Percentiles rank a stretch among this genome's conserved stretches.
These are phyloP conservation scores for Ogataea nitratoaversa DNA, from an alignment of 805 yeast genomes.

Conservation along the genomic window DNA sequence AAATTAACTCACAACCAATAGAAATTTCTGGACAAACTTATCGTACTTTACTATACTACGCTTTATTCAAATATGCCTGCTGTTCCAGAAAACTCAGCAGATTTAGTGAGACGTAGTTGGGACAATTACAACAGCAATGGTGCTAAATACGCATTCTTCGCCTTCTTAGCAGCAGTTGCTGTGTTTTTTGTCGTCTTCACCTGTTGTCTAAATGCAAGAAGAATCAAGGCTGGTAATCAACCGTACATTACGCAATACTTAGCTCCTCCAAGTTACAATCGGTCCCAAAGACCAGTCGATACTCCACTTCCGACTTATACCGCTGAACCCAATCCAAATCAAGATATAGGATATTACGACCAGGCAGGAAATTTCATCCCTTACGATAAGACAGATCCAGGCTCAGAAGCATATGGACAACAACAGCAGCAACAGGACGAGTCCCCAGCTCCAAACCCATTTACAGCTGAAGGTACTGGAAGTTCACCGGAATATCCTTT, in stretches of 20 bases:
- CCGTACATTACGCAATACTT: conserved; percentile 59
- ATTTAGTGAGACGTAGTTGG: conserved; percentile 16
- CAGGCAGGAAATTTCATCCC: conserved; percentile 47
- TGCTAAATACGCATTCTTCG: conserved; percentile 68
- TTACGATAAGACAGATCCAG: conserved; percentile 1
- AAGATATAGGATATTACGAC: conserved; percentile 78
- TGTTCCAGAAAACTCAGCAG: not conserved
- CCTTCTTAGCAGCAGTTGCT: conserved; percentile 48
- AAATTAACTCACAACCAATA: too few relatives aligned
- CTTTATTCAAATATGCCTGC: conserved; percentile 2
- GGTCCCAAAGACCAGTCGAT: conserved; percentile 53
- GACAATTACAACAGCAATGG: conserved; percentile 6
- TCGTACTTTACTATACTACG: not conserved
- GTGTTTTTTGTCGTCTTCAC: conserved; percentile 46
- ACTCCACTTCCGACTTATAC: conserved; percentile 65
- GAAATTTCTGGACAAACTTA: too few relatives aligned
- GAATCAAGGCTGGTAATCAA: conserved; percentile 45
- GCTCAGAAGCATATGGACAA: not conserved
- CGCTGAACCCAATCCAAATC: conserved; percentile 55
- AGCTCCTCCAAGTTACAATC: conserved; percentile 68
- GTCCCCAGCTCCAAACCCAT: conserved; percentile 6
- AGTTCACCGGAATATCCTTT: too few relatives aligned
- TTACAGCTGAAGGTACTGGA: not conserved
- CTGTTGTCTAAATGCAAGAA: conserved; percentile 48
- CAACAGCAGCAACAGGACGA: not conserved